Evolutionary conservation across 768 basidiomycete genomes (phyloP).

Genomic region (Daedaleopsis nitida): DNA sequence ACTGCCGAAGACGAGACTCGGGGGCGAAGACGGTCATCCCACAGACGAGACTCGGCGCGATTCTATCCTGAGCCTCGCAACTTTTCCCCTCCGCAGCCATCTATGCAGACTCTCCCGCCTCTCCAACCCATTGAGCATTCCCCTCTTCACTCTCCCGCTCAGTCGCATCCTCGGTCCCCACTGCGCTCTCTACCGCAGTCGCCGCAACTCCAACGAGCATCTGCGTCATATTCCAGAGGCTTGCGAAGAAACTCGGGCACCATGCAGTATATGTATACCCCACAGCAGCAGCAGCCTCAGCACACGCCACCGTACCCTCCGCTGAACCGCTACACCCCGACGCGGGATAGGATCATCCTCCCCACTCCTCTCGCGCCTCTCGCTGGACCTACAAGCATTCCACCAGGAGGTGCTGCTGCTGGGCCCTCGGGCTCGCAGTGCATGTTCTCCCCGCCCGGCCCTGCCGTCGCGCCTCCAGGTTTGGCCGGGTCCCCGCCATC

Average conservation of each 20-base stretch:
- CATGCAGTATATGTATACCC: not conserved
- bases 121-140: constrained; percentile 1
- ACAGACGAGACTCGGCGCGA: constrained; percentile 4
- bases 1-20: not conserved
- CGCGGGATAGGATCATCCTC: constrained; percentile 26
- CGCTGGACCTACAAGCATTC: not conserved
- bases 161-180: not conserved
- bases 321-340: constrained; percentile 16
- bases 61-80: not conserved
- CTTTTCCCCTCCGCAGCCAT: not conserved
- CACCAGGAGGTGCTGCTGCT: not conserved
- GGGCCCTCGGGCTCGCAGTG: too few species aligned
- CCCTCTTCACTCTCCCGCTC: not conserved
- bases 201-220: constrained; percentile 4
- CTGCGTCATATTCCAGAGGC: constrained; percentile 14
- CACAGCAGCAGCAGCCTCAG: too few species aligned
- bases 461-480: too few species aligned
- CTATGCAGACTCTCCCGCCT: not conserved
- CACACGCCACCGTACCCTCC: not conserved
- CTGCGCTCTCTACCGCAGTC: not conserved
- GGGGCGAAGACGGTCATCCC: constrained; percentile 7
- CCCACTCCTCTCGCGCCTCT: constrained; percentile 25
- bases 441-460: not conserved
- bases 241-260: constrained; percentile 6
- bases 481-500: not conserved